Evolutionary conservation across 108 stramenopile genomes (phyloP), one percentile per base, ranked within the genome.

Genomic region (Hondaea fermentalgiana): DNA sequence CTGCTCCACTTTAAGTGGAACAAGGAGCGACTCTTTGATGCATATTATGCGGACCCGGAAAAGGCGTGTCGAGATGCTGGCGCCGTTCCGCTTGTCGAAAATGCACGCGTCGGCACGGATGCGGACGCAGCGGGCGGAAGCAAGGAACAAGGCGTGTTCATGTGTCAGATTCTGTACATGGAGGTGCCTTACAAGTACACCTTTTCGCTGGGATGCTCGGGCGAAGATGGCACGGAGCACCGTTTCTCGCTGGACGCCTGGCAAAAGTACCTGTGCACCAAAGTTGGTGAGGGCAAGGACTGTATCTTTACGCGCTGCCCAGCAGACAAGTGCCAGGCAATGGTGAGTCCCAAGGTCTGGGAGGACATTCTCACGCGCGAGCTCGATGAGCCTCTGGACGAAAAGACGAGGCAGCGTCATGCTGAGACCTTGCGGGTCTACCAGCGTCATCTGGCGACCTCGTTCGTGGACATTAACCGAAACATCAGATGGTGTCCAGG

Each of bases 401-500:
- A 59, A 28, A 59, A 42, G 19, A 19, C 17, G 8, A 14, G 16
- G 19, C 8, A 16, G 59, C 16, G 43, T 5, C 83, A n/a, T 2
- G 6, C n/a, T 16, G 91, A 87, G 44, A 88, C 87, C 44, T 90
- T 92, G 57, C 90, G 89, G 28, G 94, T 95, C 88, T 98, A 95
- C 89, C 90, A 93, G 69, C 90, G 72, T 29, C 98, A 21, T 6
- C 58, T 60, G 28, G 58, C 28, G 19, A 95, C 96, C 64, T 93
- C 93, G 76, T 98, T 98, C 91, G 98, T 99, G 19, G 97, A 98
- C 60, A 95, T 95, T 88, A 96, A 96, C 93, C 95, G 91, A 35
- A 91, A 95, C 91, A 96, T 98, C 16, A 95, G 98, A 25, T 99
- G 97, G 96, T 99, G 99, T 91, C 99, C 99, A 35, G 98, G 97